These are phyloP conservation scores for Panaeolus papilionaceus DNA, from an alignment of 768 basidiomycete genomes.

Conservation along the genomic window DNA sequence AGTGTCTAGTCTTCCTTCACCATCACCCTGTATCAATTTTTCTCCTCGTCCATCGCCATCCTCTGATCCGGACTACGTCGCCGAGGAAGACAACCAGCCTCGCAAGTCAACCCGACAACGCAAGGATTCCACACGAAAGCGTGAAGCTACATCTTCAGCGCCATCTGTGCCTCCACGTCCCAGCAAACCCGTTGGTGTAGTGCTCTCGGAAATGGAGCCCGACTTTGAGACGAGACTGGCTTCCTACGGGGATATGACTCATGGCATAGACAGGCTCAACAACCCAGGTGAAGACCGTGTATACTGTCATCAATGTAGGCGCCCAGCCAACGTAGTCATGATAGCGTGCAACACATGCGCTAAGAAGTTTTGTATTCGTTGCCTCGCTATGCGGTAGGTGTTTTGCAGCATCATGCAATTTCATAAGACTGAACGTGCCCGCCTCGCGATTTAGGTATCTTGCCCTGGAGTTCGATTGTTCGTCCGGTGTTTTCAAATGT, in stretches of 20 bases:
- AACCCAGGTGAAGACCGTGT: not conserved
- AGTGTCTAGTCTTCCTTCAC: not conserved
- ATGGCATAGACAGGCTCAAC: not conserved
- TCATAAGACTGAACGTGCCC: not conserved
- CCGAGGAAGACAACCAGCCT: not conserved
- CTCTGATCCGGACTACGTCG: not conserved
- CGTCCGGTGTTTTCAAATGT: not conserved
- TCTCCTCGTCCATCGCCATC: not conserved
- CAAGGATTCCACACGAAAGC: not conserved
- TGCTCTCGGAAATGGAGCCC: not conserved
- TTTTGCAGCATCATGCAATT: not conserved
- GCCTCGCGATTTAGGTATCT: not conserved
- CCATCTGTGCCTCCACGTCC: not conserved
- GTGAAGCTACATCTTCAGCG: not conserved
- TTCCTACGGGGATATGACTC: not conserved
- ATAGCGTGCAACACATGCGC: not conserved
- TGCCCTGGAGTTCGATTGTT: not conserved
- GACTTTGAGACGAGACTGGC: not conserved
- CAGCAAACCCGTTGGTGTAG: not conserved
- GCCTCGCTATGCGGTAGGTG: not conserved
- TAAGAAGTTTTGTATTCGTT: not conserved
- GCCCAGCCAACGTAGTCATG: not conserved
- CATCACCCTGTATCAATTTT: not conserved
- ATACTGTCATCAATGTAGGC: constrained; percentile 10
- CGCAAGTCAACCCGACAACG: not conserved